These are phyloP conservation scores for Datura wrightii DNA, from an alignment of 257 asterid species.

Conservation along the genomic window DNA sequence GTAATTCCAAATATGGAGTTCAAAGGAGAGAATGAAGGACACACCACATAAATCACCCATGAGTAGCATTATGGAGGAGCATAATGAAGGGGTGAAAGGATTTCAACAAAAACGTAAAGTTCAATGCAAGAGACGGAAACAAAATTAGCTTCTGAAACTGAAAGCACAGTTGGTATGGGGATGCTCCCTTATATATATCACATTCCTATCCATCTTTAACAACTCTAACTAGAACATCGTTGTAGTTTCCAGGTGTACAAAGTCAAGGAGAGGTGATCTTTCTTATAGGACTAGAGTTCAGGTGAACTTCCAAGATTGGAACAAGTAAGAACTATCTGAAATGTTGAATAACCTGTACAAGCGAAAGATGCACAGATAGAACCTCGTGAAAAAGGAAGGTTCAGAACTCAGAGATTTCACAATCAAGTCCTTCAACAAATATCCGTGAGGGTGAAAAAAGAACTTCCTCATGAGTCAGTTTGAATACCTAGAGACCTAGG, in stretches of 20 bases:
- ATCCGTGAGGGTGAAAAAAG: neutral
- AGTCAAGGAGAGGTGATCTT: neutral
- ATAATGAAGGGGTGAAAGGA: neutral
- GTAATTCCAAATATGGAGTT: neutral
- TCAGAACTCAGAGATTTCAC: neutral
- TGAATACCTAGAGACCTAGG: neutral
- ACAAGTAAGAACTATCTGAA: neutral
- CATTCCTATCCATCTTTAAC: neutral
- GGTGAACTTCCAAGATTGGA: neutral
- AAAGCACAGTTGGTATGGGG: constrained; percentile 1
- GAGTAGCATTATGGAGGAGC: neutral
- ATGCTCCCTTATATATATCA: neutral
- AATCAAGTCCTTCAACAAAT: constrained; percentile 12
- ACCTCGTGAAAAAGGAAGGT: neutral
- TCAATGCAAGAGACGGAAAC: neutral
- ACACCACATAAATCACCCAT: neutral
- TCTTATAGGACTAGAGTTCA: neutral
- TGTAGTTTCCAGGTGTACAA: neutral
- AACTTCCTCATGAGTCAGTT: neutral
- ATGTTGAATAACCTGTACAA: neutral
- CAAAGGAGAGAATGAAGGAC: neutral
- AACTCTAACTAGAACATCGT: neutral
- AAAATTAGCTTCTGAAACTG: neutral
- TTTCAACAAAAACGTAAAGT: neutral
- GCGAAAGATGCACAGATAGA: neutral